These are phyloP conservation scores for Leucocoprinus sp. DNA, from an alignment of 768 basidiomycete genomes.

Conservation along the genomic window DNA sequence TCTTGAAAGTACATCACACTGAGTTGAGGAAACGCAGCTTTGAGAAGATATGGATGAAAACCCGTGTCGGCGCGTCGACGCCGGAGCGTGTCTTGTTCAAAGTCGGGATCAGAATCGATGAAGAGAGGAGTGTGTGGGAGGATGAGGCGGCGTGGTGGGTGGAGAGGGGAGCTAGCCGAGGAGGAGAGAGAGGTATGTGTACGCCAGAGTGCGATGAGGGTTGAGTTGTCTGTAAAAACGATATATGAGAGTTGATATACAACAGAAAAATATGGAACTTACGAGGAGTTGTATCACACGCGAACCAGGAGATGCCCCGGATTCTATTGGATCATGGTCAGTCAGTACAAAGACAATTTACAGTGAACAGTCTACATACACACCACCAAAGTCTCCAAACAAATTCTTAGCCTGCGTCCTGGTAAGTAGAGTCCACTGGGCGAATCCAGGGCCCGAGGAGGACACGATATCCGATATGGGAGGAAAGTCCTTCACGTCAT, in stretches of 20 bases:
- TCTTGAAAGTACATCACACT: conserved; percentile 63
- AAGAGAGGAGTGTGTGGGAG: conserved; percentile 64
- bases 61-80: conserved; percentile 48
- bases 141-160: conserved; percentile 65
- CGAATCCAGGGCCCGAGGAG: conserved; percentile 26
- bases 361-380: conserved; percentile 32
- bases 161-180: conserved; percentile 27
- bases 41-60: conserved; percentile 64
- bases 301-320: conserved; percentile 63
- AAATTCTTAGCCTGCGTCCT: conserved; percentile 35
- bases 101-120: conserved; percentile 33
- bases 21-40: conserved; percentile 67
- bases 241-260: conserved; percentile 7
- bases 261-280: conserved; percentile 15
- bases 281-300: conserved; percentile 45
- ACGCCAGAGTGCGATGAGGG: conserved; percentile 71
- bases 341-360: too few relatives aligned
- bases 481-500: conserved; percentile 57
- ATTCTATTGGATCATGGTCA: conserved; percentile 47
- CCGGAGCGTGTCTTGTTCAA: conserved; percentile 26
- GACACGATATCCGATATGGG: conserved; percentile 41
- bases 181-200: conserved; percentile 59
- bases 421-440: conserved; percentile 56
- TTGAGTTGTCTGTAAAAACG: conserved; percentile 48
- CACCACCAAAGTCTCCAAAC: conserved; percentile 46